These are phyloP conservation scores for Rhynchosporium secalis DNA, from an alignment of 2,329 filamentous ascomycete genomes.

Conservation along the genomic window DNA sequence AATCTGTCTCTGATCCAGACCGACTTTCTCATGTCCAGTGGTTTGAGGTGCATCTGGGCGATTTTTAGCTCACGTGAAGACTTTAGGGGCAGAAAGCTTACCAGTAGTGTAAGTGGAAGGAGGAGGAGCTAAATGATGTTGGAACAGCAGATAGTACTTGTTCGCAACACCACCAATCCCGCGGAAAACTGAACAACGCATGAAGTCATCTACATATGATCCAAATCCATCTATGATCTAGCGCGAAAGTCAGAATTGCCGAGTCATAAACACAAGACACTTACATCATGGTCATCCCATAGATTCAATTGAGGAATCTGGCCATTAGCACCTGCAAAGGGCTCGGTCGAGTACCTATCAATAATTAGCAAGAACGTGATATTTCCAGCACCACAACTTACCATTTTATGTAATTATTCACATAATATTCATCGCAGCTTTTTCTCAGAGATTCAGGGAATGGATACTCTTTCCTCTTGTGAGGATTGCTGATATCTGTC, in stretches of 20 bases:
- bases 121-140: constrained; percentile 88
- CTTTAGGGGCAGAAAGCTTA: constrained; percentile 24
- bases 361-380: background rate
- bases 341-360: constrained; percentile 72
- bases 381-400: constrained; percentile 35
- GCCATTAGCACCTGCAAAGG: constrained; percentile 82
- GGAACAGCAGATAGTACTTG: constrained; percentile 98
- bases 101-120: constrained; percentile 83
- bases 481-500: constrained; percentile 80
- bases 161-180: constrained; percentile 90
- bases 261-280: constrained; percentile 51
- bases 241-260: constrained; percentile 27
- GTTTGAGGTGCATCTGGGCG: constrained; percentile 54
- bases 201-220: constrained; percentile 91
- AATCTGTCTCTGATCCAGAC: constrained; percentile 68
- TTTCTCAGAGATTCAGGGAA: constrained; percentile 79
- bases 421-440: constrained; percentile 86
- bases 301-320: constrained; percentile 97
- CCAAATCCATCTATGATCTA: constrained; percentile 85
- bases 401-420: constrained; percentile 84
- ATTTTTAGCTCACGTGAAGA: constrained; percentile 18
- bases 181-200: constrained; percentile 87
- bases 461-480: constrained; percentile 74
- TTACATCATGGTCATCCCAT: constrained; percentile 91
- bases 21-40: constrained; percentile 56